phyloP scores from a whole-genome alignment of 208 protist genomes.

The Acanthamoeba triangularis region DNA sequence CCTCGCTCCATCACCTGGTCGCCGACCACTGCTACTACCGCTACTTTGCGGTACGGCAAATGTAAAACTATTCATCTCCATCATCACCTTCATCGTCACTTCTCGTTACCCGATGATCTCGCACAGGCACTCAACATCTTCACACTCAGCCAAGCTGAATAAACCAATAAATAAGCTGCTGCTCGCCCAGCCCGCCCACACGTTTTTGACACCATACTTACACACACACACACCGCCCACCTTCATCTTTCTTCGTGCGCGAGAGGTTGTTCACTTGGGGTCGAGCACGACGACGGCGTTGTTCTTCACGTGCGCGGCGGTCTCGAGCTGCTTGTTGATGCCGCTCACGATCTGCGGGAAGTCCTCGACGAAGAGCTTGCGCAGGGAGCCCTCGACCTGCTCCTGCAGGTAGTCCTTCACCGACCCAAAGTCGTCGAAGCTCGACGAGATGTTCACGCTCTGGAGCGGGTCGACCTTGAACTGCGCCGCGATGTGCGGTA shows the following conservation, averaged over 20 bases:
- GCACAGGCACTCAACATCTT: too few species aligned
- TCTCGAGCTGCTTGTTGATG: slow-evolving; percentile 58
- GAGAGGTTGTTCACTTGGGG: background rate
- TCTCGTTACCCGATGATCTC: too few species aligned
- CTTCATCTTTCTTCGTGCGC: background rate
- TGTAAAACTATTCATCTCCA: background rate
- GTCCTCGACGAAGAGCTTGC: slow-evolving; percentile 68
- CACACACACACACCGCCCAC: background rate
- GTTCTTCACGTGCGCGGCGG: background rate
- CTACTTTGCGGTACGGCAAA: slow-evolving; percentile 36
- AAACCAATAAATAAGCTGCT: background rate
- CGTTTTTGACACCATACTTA: background rate
- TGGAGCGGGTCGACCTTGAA: slow-evolving; percentile 49
- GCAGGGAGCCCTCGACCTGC: slow-evolving; percentile 63
- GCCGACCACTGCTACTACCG: slow-evolving; percentile 49
- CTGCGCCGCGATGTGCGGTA: slow-evolving; percentile 1
- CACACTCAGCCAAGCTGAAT: background rate
- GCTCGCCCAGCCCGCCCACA: background rate
- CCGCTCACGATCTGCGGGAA: slow-evolving; percentile 40
- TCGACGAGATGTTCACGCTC: slow-evolving; percentile 54
- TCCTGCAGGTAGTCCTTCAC: slow-evolving; percentile 72
- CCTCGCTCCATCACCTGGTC: background rate
- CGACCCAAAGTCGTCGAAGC: slow-evolving; percentile 69
- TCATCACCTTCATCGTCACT: background rate
- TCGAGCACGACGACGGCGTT: slow-evolving; percentile 29